These are phyloP conservation scores for Suillus ampliporus DNA, from an alignment of 768 basidiomycete species.

Conservation along the genomic window DNA sequence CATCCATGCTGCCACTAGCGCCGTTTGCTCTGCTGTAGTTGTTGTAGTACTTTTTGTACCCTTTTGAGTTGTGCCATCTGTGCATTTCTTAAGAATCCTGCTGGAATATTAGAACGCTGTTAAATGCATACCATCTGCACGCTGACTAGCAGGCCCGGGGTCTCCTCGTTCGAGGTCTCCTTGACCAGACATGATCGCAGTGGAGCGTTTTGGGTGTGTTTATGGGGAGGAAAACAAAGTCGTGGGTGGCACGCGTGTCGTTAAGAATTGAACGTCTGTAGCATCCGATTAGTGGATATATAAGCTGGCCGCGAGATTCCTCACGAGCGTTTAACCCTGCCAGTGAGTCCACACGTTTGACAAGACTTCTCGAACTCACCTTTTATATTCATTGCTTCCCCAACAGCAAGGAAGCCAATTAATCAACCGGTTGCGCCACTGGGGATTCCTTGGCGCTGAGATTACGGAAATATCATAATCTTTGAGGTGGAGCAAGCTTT, in stretches of 20 bases:
- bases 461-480: background rate
- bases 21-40: constrained; percentile 14
- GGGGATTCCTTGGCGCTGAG: background rate
- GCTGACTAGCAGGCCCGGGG: background rate
- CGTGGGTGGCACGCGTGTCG: background rate
- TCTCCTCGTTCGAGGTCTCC: background rate
- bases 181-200: constrained; percentile 3
- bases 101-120: background rate
- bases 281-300: background rate
- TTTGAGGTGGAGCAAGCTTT: background rate
- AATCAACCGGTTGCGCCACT: background rate
- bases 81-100: background rate
- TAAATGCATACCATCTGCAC: background rate
- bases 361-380: background rate
- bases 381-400: background rate
- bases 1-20: constrained; percentile 31
- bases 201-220: constrained; percentile 37
- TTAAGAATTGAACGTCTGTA: background rate
- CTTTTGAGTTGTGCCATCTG: background rate
- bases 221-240: background rate
- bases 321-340: too few relatives aligned
- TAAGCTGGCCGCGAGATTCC: background rate
- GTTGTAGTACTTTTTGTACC: background rate
- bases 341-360: background rate
- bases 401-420: background rate